Evolutionary conservation across 768 basidiomycete genomes (phyloP).

Genomic region (Suillus bovinus): DNA sequence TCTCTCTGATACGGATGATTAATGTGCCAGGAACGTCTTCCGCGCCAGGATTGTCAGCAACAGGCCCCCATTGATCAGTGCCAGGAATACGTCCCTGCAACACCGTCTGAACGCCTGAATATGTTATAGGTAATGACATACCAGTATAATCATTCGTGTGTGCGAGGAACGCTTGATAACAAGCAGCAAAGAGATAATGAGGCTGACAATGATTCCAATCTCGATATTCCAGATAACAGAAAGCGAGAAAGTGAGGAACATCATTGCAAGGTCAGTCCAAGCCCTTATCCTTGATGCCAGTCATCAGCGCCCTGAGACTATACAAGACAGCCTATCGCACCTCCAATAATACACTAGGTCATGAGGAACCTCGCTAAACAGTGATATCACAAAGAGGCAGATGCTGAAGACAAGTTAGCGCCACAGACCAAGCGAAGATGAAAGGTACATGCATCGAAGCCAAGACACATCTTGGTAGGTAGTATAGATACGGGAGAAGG

Average conservation of each 20-base stretch:
- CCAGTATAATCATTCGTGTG: conserved; percentile 88
- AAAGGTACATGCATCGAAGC: conserved; percentile 71
- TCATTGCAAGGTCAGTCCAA: conserved; percentile 88
- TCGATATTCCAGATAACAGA: conserved; percentile 92
- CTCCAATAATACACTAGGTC: conserved; percentile 85
- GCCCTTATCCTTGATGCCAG: conserved; percentile 69
- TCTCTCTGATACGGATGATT: conserved; percentile 88
- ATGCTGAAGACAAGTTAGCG: conserved; percentile 50
- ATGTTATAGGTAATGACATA: conserved; percentile 32
- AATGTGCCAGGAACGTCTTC: conserved; percentile 81
- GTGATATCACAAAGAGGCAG: conserved; percentile 79
- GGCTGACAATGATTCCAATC: conserved; percentile 86
- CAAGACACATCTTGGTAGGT: conserved; percentile 86
- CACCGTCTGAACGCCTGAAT: neutral
- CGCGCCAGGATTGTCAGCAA: conserved; percentile 84
- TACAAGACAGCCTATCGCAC: conserved; percentile 38
- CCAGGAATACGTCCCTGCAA: conserved; percentile 81
- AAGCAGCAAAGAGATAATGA: conserved; percentile 84
- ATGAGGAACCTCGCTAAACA: conserved; percentile 84
- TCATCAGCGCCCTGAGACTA: neutral
- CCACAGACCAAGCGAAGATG: conserved; percentile 6
- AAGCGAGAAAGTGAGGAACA: conserved; percentile 84
- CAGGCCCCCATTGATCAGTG: conserved; percentile 86
- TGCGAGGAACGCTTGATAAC: conserved; percentile 89
- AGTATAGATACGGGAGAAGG: conserved; percentile 83